phyloP scores from a whole-genome alignment of 73 alveolate genomes.

The Paramecium sonneborni region DNA sequence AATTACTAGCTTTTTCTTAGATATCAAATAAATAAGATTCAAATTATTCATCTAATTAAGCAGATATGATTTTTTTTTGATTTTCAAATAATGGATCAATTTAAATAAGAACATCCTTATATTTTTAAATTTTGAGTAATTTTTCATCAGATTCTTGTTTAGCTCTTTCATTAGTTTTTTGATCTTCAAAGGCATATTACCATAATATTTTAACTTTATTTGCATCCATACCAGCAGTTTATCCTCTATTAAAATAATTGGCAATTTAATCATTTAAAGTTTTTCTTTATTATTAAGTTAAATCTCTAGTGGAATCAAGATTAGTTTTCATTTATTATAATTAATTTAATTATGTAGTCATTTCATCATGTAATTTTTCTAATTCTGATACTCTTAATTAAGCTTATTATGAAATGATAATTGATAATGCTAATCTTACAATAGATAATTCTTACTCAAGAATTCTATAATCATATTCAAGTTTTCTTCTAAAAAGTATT shows the following conservation, averaged over 20 bases:
- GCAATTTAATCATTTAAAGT: not conserved
- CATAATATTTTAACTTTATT: not conserved
- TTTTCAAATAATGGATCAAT: slow-evolving; percentile 19
- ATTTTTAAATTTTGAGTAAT: not conserved
- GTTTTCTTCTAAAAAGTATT: slow-evolving; percentile 79
- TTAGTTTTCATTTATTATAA: not conserved
- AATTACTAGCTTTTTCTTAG: not conserved
- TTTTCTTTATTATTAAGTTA: not conserved
- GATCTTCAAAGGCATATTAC: slow-evolving; percentile 34
- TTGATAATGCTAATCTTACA: slow-evolving; percentile 73
- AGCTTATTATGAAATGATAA: slow-evolving; percentile 25
- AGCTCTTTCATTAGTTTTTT: slow-evolving; percentile 12
- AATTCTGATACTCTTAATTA: not conserved
- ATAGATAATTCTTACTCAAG: slow-evolving; percentile 80
- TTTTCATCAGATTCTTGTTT: slow-evolving; percentile 21
- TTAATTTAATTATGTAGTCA: not conserved
- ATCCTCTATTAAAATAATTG: slow-evolving; percentile 4
- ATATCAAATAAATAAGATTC: slow-evolving; percentile 11
- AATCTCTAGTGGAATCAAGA: slow-evolving; percentile 31
- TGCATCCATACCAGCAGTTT: slow-evolving; percentile 37
- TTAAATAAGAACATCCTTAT: not conserved
- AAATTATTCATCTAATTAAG: slow-evolving; percentile 27
- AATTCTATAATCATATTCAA: slow-evolving; percentile 81
- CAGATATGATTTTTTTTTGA: not conserved
- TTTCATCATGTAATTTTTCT: not conserved